Evolutionary conservation across 2,329 filamentous ascomycete genomes (phyloP).

Genomic region (Trichoderma sp.): DNA sequence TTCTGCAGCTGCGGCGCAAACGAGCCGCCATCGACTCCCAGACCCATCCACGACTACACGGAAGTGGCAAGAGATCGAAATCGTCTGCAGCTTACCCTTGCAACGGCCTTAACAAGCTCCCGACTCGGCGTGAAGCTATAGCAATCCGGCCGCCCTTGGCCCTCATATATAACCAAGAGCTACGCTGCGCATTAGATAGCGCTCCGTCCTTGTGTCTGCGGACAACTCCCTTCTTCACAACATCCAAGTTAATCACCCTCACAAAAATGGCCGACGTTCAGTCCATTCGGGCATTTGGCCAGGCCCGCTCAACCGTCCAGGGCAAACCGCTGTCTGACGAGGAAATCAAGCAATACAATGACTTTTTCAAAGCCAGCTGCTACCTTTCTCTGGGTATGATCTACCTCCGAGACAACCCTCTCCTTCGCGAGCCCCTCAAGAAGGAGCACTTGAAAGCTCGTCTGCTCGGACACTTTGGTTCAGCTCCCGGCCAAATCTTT

Average conservation of each 20-base stretch:
- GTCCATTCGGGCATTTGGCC: constrained; percentile 62
- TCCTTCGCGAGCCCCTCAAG: constrained; percentile 66
- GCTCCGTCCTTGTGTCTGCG: background rate
- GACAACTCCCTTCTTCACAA: constrained; percentile 2
- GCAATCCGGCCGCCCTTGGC: background rate
- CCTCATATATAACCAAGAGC: constrained; percentile 12
- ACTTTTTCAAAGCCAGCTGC: constrained; percentile 70
- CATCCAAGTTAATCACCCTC: background rate
- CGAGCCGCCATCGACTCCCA: background rate
- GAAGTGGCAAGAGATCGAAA: background rate
- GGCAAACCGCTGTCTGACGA: constrained; percentile 60
- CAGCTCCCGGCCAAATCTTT: constrained; percentile 76
- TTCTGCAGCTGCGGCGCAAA: background rate
- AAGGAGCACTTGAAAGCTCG: constrained; percentile 70
- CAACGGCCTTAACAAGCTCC: background rate
- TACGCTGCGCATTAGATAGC: background rate
- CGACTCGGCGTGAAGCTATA: background rate
- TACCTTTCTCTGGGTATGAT: constrained; percentile 79
- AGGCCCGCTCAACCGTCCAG: constrained; percentile 62
- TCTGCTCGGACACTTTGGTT: constrained; percentile 75
- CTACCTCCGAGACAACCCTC: constrained; percentile 70
- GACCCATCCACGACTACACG: background rate
- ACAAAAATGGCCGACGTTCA: constrained; percentile 42
- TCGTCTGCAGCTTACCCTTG: constrained; percentile 1
- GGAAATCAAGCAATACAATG: constrained; percentile 65